Conservation (phyloP, 2,329 filamentous ascomycete species). For the Sporothrix brasiliensis region DNA sequence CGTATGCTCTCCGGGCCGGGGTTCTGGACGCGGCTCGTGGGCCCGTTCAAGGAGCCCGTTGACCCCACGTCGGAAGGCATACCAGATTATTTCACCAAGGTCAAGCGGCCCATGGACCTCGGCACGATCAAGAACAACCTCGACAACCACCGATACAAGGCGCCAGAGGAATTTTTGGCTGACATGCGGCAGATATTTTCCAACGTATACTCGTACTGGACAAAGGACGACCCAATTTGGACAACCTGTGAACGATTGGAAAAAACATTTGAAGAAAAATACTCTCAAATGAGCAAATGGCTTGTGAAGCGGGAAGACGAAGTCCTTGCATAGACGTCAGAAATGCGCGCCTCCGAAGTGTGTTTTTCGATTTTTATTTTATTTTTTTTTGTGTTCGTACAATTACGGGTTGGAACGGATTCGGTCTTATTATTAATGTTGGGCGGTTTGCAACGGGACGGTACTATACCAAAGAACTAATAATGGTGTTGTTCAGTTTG, state of each 20-base stretch:
- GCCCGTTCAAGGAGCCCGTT: slow-evolving; percentile 63
- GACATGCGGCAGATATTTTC: slow-evolving; percentile 65
- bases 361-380: too few species aligned
- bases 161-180: slow-evolving; percentile 56
- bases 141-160: slow-evolving; percentile 55
- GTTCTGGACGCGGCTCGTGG: slow-evolving; percentile 68
- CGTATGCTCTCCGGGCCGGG: slow-evolving; percentile 66
- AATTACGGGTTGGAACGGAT: background rate
- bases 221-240: slow-evolving; percentile 58
- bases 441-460: background rate
- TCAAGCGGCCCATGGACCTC: slow-evolving; percentile 65
- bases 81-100: slow-evolving; percentile 63
- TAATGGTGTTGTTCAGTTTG: background rate
- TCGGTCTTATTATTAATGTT: background rate
- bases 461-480: background rate
- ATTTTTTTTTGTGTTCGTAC: background rate
- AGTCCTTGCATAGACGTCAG: too few species aligned
- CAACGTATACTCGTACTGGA: slow-evolving; percentile 68
- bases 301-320: slow-evolving; percentile 50
- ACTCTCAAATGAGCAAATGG: slow-evolving; percentile 61
- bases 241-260: slow-evolving; percentile 60
- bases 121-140: slow-evolving; percentile 63
- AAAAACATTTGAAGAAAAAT: slow-evolving; percentile 53
- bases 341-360: too few species aligned
- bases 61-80: slow-evolving; percentile 58